These are phyloP conservation scores for Oropetium thomaeum DNA, from an alignment of 176 grass and related monocot genomes.

Conservation along the genomic window DNA sequence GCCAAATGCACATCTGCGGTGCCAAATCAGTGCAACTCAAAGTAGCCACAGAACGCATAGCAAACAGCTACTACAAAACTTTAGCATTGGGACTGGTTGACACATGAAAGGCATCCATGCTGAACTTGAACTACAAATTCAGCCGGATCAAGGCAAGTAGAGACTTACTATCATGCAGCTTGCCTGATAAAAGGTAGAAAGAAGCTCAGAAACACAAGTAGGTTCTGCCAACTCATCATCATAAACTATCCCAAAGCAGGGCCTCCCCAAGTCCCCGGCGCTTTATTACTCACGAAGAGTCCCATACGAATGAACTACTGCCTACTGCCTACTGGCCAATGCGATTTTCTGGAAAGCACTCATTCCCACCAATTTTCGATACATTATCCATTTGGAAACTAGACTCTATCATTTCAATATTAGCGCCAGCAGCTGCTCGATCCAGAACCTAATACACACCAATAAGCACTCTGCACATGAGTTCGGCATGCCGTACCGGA, in stretches of 20 bases:
- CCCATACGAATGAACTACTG: not conserved
- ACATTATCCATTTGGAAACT: not conserved
- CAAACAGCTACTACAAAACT: not conserved
- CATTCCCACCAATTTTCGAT: not conserved
- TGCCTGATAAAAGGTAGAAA: not conserved
- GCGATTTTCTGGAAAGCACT: not conserved
- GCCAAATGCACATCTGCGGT: not conserved
- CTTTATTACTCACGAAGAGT: not conserved
- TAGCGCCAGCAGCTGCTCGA: not conserved
- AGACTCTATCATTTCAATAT: not conserved
- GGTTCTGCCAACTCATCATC: not conserved
- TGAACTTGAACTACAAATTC: not conserved
- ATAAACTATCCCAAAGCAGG: not conserved
- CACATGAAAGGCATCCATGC: too few species aligned
- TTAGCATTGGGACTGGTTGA: not conserved
- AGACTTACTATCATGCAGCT: not conserved
- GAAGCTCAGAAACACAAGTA: not conserved
- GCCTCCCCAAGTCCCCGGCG: not conserved
- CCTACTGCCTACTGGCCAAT: too few species aligned
- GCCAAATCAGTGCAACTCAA: not conserved
- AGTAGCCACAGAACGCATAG: not conserved
- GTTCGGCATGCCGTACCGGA: conserved; percentile 1
- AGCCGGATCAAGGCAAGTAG: too few species aligned
- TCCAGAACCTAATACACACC: not conserved
- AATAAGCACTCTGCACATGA: not conserved